A percentile compares a stretch with the other conserved stretches of the same genome.
Conservation (phyloP, 192 early-diverging fungal genomes). For the Coemansia sp. region DNA sequence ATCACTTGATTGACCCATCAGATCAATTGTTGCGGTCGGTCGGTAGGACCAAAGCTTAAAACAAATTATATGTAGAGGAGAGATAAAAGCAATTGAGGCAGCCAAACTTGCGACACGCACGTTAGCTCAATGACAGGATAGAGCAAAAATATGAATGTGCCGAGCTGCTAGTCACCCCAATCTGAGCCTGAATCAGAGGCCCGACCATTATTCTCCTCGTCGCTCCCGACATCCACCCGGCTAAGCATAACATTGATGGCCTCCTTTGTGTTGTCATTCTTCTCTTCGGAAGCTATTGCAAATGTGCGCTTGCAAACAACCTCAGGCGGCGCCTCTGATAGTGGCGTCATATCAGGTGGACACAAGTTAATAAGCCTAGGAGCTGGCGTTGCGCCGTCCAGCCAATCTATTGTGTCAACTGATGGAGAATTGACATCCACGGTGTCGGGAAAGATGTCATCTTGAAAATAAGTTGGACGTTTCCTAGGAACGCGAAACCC, state of each 20-base stretch:
- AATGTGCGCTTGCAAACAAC: conserved; percentile 6
- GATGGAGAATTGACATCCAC: conserved; percentile 55
- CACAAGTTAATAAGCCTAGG: conserved; percentile 33
- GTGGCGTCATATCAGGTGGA: conserved; percentile 53
- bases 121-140: background rate
- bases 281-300: conserved; percentile 10
- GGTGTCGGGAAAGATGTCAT: conserved; percentile 78
- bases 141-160: background rate
- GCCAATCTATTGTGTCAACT: conserved; percentile 60
- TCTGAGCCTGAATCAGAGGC: conserved; percentile 19
- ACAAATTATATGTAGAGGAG: too few relatives aligned
- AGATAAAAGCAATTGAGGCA: too few relatives aligned
- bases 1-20: too few relatives aligned
- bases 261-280: conserved; percentile 29
- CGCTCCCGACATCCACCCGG: conserved; percentile 17
- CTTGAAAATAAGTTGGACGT: conserved; percentile 87
- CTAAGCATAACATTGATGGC: conserved; percentile 36
- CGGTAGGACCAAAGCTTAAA: too few relatives aligned
- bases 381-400: conserved; percentile 23
- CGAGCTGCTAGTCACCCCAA: conserved; percentile 11
- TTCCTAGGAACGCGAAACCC: conserved; percentile 77
- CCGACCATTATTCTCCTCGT: background rate
- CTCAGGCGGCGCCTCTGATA: conserved; percentile 52
- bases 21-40: too few relatives aligned
- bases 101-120: too few relatives aligned